Base-by-base conservation (phyloP, 805 yeast species). In the Saturnispora besseyi region DNA sequence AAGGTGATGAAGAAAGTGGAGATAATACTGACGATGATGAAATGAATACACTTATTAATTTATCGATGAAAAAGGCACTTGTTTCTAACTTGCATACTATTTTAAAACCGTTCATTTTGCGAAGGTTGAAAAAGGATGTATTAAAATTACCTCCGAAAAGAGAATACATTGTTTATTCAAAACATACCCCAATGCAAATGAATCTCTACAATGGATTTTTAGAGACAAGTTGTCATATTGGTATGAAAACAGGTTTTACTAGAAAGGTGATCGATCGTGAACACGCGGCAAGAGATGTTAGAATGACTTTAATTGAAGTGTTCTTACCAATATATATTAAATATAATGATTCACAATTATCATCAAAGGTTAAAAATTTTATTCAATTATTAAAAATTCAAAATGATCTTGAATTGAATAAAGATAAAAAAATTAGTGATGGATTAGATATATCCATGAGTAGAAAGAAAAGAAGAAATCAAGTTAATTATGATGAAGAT, bases 31-130 rank as follows among this genome's bases (percentile, higher is more conserved):
- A 69, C 10, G 74, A 71, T 28, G 61, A 64, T 21, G 78, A 74
- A 46, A 71, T 74, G 26, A 74, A 66, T 53, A 73, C 69, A 55
- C 61, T 81, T 38, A 77, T 88, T 37, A 79, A 79, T 48, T 69
- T 74, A 22, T 79, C 77, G 56, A 71, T 77, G 57, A 76, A 84
- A 62, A 74, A 74, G 55, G 76, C 78, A 46, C 68, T 91, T 49
- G 79, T 91, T 26, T 73, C 79, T 21, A 89, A 86, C 59, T 69
- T 91, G 52, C 99, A 91, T 62, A 81, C 93, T 0, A 89, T 93
- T 48, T 69, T 91, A 54, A 82, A 88, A 58, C 99, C 99, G 0
- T 91, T 93, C 58, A 65, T 91, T 24, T 71, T 91, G 42, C 74
- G 99, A 59, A 73, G 99, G 51, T 68, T 91, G 62, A 91, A 91